phyloP scores from a whole-genome alignment of 768 basidiomycete species.

The Hypholoma sublateritium region DNA sequence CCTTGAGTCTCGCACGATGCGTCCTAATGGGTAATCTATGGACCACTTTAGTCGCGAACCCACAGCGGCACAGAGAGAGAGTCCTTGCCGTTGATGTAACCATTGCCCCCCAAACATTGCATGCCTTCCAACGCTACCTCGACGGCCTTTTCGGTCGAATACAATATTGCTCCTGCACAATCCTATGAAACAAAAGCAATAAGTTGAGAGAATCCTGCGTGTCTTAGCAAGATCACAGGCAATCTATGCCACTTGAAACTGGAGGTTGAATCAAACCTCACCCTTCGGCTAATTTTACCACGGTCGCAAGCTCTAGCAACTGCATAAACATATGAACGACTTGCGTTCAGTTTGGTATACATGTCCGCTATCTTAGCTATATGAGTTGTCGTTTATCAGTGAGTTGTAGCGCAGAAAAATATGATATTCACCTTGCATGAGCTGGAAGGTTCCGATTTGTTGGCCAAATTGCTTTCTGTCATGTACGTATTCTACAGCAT shows the following conservation, averaged over 20 bases:
- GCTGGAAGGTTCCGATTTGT: slow-evolving; percentile 86
- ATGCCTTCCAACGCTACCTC: slow-evolving; percentile 90
- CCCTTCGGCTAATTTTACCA: slow-evolving; percentile 74
- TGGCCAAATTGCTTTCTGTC: slow-evolving; percentile 90
- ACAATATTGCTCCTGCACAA: slow-evolving; percentile 92
- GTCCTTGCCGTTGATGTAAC: slow-evolving; percentile 83
- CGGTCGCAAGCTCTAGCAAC: slow-evolving; percentile 88
- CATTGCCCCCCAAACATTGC: slow-evolving; percentile 94
- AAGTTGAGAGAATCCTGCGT: not conserved
- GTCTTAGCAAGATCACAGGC: not conserved
- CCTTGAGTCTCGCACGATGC: slow-evolving; percentile 83
- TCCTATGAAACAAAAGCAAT: slow-evolving; percentile 50
- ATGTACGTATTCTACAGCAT: slow-evolving; percentile 88
- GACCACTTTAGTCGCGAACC: not conserved
- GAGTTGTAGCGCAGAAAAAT: slow-evolving; percentile 9
- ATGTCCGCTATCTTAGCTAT: slow-evolving; percentile 85
- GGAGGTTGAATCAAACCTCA: slow-evolving; percentile 34
- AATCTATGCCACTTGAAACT: too few species aligned
- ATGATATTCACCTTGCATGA: slow-evolving; percentile 81
- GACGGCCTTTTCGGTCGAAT: slow-evolving; percentile 89
- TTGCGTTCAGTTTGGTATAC: slow-evolving; percentile 91
- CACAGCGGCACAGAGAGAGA: not conserved
- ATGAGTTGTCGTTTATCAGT: not conserved
- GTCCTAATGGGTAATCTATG: slow-evolving; percentile 86
- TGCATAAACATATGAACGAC: slow-evolving; percentile 89